These are phyloP conservation scores for Mimosa bimucronata DNA, from an alignment of 306 rosid genomes.

Conservation along the genomic window DNA sequence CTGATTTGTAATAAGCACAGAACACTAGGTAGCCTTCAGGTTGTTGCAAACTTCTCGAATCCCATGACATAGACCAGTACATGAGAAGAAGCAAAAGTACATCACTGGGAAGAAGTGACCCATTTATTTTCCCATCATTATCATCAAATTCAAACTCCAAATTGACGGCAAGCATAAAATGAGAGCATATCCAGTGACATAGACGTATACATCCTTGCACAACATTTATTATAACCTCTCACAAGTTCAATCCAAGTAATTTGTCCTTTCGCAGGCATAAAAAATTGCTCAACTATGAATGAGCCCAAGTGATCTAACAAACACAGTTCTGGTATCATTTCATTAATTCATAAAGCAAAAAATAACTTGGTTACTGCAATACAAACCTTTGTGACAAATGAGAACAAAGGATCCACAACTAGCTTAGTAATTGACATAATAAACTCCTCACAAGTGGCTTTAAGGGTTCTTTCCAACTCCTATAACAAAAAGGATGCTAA, in stretches of 20 bases:
- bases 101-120: slow-evolving; percentile 59
- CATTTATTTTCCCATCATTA: slow-evolving; percentile 65
- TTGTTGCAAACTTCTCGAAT: slow-evolving; percentile 45
- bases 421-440: slow-evolving; percentile 96
- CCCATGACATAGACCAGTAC: slow-evolving; percentile 83
- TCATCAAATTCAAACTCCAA: slow-evolving; percentile 70
- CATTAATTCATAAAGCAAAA: slow-evolving; percentile 25
- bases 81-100: slow-evolving; percentile 65
- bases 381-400: slow-evolving; percentile 68
- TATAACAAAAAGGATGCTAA: slow-evolving; percentile 45
- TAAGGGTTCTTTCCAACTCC: slow-evolving; percentile 95
- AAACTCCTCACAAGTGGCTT: slow-evolving; percentile 96
- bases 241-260: slow-evolving; percentile 77
- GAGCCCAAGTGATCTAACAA: slow-evolving; percentile 72
- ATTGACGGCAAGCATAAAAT: no score
- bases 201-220: slow-evolving; percentile 67
- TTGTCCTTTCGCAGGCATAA: slow-evolving; percentile 56
- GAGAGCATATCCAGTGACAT: slow-evolving; percentile 53
- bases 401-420: slow-evolving; percentile 97
- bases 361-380: slow-evolving; percentile 17
- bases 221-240: slow-evolving; percentile 72
- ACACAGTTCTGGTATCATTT: slow-evolving; percentile 35
- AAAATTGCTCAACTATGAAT: slow-evolving; percentile 60
- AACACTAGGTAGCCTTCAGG: slow-evolving; percentile 2
- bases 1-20: background rate